Conservation (phyloP, 2,329 filamentous ascomycete genomes). For the Xylaria arbuscula region DNA sequence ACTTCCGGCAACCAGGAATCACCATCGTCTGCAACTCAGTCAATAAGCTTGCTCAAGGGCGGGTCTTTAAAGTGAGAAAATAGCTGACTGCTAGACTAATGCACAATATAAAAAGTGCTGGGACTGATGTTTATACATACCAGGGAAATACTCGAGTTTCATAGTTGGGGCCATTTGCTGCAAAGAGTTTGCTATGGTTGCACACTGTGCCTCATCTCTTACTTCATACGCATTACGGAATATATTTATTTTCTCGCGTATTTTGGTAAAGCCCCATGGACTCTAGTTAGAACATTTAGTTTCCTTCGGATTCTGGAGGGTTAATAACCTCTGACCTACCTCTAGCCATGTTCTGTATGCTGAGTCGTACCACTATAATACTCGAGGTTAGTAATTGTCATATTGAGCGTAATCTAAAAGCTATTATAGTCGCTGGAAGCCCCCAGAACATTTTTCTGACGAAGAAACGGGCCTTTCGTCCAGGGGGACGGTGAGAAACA, state of each 20-base stretch:
- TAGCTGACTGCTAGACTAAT: not conserved
- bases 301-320: not conserved
- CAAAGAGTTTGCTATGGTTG: not conserved
- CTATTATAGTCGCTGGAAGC: too few species aligned
- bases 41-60: not conserved
- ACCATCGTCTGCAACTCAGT: not conserved
- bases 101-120: not conserved
- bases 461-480: too few species aligned
- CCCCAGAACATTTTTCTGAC: too few species aligned
- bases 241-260: not conserved
- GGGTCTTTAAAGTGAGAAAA: too few species aligned
- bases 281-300: too few species aligned
- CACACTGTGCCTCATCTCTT: constrained; percentile 1
- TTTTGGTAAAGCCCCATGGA: not conserved
- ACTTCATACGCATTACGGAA: not conserved
- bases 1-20: not conserved
- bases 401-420: too few species aligned
- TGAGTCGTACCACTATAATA: constrained; percentile 1
- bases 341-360: not conserved
- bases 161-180: not conserved
- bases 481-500: too few species aligned
- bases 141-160: not conserved
- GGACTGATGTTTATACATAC: not conserved
- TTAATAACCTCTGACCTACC: not conserved
- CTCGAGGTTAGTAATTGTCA: too few species aligned